Evolutionary conservation across 2,329 filamentous ascomycete genomes (phyloP), one percentile per base, ranked within the genome.

Genomic region (Fonsecaea pedrosoi): DNA sequence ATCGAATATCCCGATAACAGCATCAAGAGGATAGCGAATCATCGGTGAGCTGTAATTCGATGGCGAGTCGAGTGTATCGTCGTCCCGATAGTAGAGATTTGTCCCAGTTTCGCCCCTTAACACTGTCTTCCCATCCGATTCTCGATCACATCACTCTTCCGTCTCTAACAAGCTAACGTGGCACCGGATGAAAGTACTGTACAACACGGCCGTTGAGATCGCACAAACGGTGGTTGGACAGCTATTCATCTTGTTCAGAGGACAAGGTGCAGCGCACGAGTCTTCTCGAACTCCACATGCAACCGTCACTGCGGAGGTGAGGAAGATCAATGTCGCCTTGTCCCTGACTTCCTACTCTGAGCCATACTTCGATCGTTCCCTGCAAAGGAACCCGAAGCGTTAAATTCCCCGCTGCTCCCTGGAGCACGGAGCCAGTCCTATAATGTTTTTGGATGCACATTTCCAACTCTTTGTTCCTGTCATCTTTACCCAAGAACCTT

Each of bases 401-500:
- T 18, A 6, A n/a, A 7, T 6, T 40, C 37, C 4, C 13, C 13
- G 15, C 50, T 15, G 6, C 32, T 54, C 9, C 13, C 21, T 32
- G 50, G 15, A 10, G 4, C 10, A 6, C 1, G 15, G 10, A n/a
- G 12, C 53, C 12, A 7, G 3, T 25, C 3, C 35, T 13, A 5
- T 35, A 10, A 34, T n/a, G 21, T 32, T 30, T 18, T 21, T 25
- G 6, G 18, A 50, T 45, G 40, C 2, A 45, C 2, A n/a, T 18
- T 21, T 45, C 15, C 7, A 18, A 18, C 38, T 15, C 12, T 42
- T 42, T 4, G 13, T 42, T 45, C 5, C 40, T 3, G 12, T 50
- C 9, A 50, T 21, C 45, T 12, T 79, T 71, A 82, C 54, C 80
- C 80, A 58, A 82, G 67, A 54, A 82, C 78, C 71, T 76, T 80